Base-by-base conservation (phyloP, 1,139 yeast genomes). In the Yamadazyma trypodendri region DNA sequence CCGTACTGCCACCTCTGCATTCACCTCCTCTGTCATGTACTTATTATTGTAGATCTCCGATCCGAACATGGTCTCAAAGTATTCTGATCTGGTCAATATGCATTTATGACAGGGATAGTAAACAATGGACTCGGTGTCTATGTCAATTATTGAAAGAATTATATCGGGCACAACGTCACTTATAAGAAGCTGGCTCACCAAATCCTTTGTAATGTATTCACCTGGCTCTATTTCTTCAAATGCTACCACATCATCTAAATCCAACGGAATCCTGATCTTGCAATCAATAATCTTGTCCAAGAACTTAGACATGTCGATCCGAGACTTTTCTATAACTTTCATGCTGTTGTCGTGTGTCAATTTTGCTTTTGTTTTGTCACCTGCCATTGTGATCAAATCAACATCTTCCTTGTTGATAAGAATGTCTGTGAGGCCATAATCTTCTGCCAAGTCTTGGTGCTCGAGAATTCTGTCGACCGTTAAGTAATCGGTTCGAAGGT, bases 101-200 rank as follows among this genome's bases (percentile, higher is more conserved):
- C 85, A 71, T 36, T 79, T 67, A 55, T 85, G 86, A 5, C 72
- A 79, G 0, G 92, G 88, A 49, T 77, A 84, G 42, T 66, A 71
- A 0, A 58, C 45, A 3, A 61, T 52, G 0, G 57, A 34, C 43
- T 58, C 50, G 32, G 55, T 35, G 41, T 58, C 49, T 11, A 56
- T 49, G 32, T 68, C 73, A 3, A 66, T 46, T 1, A 68, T 67
- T 2, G 67, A 55, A 1, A 80, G 43, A 3, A 79, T 60, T 0
- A 75, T 58, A 55, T 82, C 88, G 0, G 86, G 76, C 24, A 58
- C 55, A 2, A 72, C 54, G 5, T 55, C 41, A 5, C 58, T 41
- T 2, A 49, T 45, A 6, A 64, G 40, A 11, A 68, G 43, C 10
- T 48, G 38, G 7, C 35, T 15, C 30, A 51, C 53, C 3, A 41